Base-by-base conservation (phyloP, 345 rosid species). In the Salix purpurea region DNA sequence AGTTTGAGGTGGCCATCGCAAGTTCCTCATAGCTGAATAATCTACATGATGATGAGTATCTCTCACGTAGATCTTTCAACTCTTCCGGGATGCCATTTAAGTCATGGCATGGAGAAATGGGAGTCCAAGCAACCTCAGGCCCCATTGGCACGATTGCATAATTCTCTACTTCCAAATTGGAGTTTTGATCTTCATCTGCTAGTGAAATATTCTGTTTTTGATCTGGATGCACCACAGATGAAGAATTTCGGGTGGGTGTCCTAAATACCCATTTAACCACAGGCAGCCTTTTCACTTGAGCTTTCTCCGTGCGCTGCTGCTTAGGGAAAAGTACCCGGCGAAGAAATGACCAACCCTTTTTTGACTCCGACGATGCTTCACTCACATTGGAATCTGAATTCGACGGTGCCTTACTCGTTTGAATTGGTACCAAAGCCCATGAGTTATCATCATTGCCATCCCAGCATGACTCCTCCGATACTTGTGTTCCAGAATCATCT, bases 21-120 rank as follows among this genome's bases (percentile, higher is more conserved):
- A 96, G 93, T 79, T 96, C 98, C 68, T 88, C 90, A 72, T 91
- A 89, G 73, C 84, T 89, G 82, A 94, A 94, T 78, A 92, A 82
- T 86, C 97, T 88, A 79, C 98, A 94, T 8, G 90, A 86, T 65
- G 98, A 88, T 24, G 94, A 92, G 84, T 85, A 90, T 75, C 76
- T 90, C 69, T 88, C 97, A 72, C 82, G 86, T 72, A 96, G 82
- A 77, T 86, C 87, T 82, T 80, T 85, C 83, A 94, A 80, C 87
- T 94, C 94, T 74, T 87, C 70, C 1, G 91, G 92, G 42, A 91
- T 68, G 76, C 74, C 76, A 62, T 76, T 65, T 32, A 79, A 83
- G 61, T 79, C 80, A 76, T 65, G 74, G 52, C 10, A 84, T 61
- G 90, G 87, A 36, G 90, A 86, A 58, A 86, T 83, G 32, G 84